Evolutionary conservation across 2,329 filamentous ascomycete genomes (phyloP).

Genomic region (Alternaria burnsii): DNA sequence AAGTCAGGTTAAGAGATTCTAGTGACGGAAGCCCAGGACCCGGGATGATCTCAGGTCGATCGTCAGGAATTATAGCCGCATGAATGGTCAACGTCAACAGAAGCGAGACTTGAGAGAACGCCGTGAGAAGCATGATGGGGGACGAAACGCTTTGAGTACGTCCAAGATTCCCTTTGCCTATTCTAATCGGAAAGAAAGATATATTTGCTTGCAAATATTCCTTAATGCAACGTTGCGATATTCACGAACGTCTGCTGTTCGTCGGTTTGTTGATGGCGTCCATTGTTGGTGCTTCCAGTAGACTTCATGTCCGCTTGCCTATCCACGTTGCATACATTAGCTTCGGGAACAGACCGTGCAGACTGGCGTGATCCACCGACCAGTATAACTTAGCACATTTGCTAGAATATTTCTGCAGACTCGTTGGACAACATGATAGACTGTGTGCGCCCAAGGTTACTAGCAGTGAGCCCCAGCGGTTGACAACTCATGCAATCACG

Average conservation of each 20-base stretch:
- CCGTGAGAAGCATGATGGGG: not conserved
- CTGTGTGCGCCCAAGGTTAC: not conserved
- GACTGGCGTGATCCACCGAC: not conserved
- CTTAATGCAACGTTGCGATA: not conserved
- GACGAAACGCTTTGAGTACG: not conserved
- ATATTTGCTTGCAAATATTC: not conserved
- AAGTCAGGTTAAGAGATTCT: conserved; percentile 15
- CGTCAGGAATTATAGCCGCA: not conserved
- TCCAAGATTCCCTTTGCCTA: not conserved
- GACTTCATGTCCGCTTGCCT: not conserved
- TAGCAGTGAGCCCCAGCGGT: not conserved
- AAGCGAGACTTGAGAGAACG: not conserved
- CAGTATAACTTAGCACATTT: not conserved
- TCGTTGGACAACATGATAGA: not conserved
- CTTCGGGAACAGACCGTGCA: not conserved
- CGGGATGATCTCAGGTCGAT: not conserved
- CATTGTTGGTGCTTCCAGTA: not conserved
- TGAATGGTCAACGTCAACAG: not conserved
- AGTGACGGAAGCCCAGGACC: conserved; percentile 16
- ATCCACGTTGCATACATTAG: not conserved
- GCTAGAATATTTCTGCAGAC: not conserved
- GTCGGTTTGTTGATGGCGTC: not conserved
- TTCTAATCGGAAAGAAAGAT: not conserved
- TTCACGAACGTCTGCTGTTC: not conserved
- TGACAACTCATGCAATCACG: not conserved